Percentiles rank a stretch among this genome's conserved stretches.
phyloP scores from a whole-genome alignment of 202 grass and related monocot species.

The Eragrostis tef region DNA sequence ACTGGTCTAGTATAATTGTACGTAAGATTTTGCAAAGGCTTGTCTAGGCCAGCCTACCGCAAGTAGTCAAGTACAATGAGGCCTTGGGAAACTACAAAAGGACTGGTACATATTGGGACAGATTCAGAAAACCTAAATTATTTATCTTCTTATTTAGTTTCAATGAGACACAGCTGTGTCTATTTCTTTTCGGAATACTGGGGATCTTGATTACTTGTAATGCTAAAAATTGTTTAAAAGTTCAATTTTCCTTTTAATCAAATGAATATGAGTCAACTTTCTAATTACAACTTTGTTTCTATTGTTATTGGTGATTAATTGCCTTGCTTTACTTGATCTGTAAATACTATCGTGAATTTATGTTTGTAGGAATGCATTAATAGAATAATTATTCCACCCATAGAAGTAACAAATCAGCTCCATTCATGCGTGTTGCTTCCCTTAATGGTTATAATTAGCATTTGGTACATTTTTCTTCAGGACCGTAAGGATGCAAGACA shows the following conservation, averaged over 20 bases:
- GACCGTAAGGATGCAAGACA: conserved; percentile 67
- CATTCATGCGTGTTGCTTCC: conserved; percentile 29
- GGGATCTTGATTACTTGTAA: conserved; percentile 16
- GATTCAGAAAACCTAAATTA: not conserved
- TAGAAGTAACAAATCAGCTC: conserved; percentile 33
- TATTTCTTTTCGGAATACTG: not conserved
- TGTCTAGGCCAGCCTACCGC: conserved; percentile 30
- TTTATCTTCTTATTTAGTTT: conserved; percentile 5
- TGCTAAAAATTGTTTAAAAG: conserved; percentile 26
- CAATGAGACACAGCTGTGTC: not conserved
- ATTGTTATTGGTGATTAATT: conserved; percentile 20
- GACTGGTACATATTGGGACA: conserved; percentile 8
- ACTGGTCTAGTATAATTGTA: conserved; percentile 29
- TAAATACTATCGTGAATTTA: conserved; percentile 21
- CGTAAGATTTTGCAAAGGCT: conserved; percentile 6
- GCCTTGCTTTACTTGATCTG: conserved; percentile 20
- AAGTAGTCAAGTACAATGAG: conserved; percentile 29
- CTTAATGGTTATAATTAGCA: conserved; percentile 16
- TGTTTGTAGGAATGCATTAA: conserved; percentile 11
- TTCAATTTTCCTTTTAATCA: not conserved
- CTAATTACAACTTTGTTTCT: conserved; percentile 15
- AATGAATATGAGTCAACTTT: conserved; percentile 30
- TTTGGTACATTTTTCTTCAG: conserved; percentile 54
- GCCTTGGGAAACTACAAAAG: conserved; percentile 31
- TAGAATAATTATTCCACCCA: not conserved